Evolutionary conservation across 768 basidiomycete species (phyloP).

Genomic region (Hericium rajendrae): DNA sequence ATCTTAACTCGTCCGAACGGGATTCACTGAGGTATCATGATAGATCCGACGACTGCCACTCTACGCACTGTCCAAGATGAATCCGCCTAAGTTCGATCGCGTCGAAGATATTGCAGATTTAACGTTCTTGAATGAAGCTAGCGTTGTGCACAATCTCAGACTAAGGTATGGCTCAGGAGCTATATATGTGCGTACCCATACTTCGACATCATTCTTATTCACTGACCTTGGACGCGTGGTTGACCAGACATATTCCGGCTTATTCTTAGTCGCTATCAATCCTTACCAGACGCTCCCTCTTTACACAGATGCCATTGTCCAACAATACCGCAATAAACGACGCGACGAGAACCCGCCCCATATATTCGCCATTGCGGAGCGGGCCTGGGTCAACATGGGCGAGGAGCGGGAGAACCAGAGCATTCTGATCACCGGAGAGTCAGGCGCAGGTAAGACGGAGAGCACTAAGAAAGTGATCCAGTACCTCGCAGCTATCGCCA

Average conservation of each 20-base stretch:
- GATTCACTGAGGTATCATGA: slow-evolving; percentile 18
- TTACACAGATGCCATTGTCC: slow-evolving; percentile 80
- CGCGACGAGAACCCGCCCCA: slow-evolving; percentile 92
- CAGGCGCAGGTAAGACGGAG: slow-evolving; percentile 98
- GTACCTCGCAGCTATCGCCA: slow-evolving; percentile 94
- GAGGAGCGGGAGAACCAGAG: slow-evolving; percentile 96
- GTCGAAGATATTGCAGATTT: slow-evolving; percentile 98
- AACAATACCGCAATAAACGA: slow-evolving; percentile 84
- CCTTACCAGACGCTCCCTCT: slow-evolving; percentile 90
- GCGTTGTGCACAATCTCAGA: slow-evolving; percentile 95
- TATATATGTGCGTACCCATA: slow-evolving; percentile 65
- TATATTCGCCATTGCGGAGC: slow-evolving; percentile 93
- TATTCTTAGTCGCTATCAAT: slow-evolving; percentile 98
- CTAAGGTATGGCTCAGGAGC: slow-evolving; percentile 84
- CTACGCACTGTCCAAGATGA: slow-evolving; percentile 88
- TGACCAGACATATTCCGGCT: slow-evolving; percentile 82
- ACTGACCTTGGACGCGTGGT: neutral
- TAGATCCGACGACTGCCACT: slow-evolving; percentile 65
- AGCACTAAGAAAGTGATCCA: slow-evolving; percentile 99
- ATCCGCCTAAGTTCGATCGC: slow-evolving; percentile 96
- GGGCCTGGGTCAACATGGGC: slow-evolving; percentile 98
- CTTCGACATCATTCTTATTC: neutral
- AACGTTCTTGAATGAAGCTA: slow-evolving; percentile 96
- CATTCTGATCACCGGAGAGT: slow-evolving; percentile 99
- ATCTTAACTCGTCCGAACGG: neutral